phyloP scores from a whole-genome alignment of 306 rosid genomes.

The Lablab purpureus region DNA sequence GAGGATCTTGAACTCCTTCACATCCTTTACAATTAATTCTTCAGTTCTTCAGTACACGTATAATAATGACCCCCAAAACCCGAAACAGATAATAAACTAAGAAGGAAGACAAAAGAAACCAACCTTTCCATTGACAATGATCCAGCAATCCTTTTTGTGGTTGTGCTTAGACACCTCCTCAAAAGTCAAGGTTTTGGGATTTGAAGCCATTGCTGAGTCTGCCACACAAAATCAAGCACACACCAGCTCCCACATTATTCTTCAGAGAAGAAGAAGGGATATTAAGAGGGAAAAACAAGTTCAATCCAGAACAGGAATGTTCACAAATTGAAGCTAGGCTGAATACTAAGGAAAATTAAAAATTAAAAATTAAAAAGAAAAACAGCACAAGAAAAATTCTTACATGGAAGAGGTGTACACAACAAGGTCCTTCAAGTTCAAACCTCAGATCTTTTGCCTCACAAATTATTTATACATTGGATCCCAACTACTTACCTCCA shows the following conservation, averaged over 20 bases:
- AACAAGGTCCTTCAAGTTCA: neutral
- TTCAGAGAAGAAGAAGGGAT: neutral
- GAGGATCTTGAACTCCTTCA: neutral
- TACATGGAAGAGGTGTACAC: neutral
- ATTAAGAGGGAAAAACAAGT: neutral
- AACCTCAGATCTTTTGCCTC: neutral
- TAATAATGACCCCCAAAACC: slow-evolving; percentile 35
- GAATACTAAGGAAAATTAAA: neutral
- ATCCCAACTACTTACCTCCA: neutral
- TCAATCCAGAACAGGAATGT: neutral
- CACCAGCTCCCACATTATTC: neutral
- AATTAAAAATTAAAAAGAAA: neutral
- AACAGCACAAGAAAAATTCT: neutral
- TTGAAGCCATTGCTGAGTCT: slow-evolving; percentile 61
- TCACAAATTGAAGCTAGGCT: neutral
- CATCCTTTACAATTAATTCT: neutral
- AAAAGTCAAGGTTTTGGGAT: slow-evolving; percentile 58
- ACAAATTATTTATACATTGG: neutral
- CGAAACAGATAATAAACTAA: slow-evolving; percentile 29
- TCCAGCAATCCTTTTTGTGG: slow-evolving; percentile 79
- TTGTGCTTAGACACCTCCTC: slow-evolving; percentile 84
- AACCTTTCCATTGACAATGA: slow-evolving; percentile 79
- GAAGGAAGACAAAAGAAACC: neutral
- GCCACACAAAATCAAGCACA: slow-evolving; percentile 43
- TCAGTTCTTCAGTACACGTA: neutral